Percentiles rank a stretch among this genome's conserved stretches.
Conservation (phyloP, 768 basidiomycete genomes). For the Leccinum variicolor region DNA sequence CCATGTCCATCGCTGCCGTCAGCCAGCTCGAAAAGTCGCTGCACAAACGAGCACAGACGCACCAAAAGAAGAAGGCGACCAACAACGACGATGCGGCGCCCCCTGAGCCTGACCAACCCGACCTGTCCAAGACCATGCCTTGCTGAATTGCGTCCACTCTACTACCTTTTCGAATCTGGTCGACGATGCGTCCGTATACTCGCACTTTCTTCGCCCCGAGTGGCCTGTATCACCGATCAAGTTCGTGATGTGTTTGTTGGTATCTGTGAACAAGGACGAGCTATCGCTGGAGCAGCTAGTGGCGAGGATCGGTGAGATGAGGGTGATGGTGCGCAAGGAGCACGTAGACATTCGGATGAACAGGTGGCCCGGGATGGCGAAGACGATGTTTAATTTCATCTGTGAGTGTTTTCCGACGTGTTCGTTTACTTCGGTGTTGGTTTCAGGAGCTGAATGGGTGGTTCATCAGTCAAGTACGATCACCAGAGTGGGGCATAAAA, state of each 20-base stretch:
- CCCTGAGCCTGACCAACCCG: constrained; percentile 1
- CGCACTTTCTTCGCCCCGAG: constrained; percentile 37
- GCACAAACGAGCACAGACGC: constrained; percentile 12
- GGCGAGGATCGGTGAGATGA: constrained; percentile 47
- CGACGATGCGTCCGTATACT: constrained; percentile 31
- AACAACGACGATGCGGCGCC: neutral
- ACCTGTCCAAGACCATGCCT: constrained; percentile 30
- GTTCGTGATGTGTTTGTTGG: constrained; percentile 54
- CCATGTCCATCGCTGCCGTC: constrained; percentile 30
- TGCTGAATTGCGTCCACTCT: constrained; percentile 34
- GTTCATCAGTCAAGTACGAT: no score
- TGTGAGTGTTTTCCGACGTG: constrained; percentile 13
- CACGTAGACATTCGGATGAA: constrained; percentile 72
- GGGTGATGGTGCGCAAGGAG: constrained; percentile 45
- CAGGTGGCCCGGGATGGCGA: constrained; percentile 40
- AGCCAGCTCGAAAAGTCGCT: constrained; percentile 52
- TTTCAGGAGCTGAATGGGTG: no score
- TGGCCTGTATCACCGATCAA: constrained; percentile 66
- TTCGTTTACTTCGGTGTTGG: no score
- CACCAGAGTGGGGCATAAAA: no score
- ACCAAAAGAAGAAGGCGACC: constrained; percentile 18
- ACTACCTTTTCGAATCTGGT: constrained; percentile 49
- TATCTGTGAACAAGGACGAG: constrained; percentile 45
- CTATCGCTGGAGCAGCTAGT: constrained; percentile 41
- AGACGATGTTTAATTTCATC: constrained; percentile 54